Evolutionary conservation across 2,329 filamentous ascomycete genomes (phyloP).

Genomic region (Colletotrichum sp.): DNA sequence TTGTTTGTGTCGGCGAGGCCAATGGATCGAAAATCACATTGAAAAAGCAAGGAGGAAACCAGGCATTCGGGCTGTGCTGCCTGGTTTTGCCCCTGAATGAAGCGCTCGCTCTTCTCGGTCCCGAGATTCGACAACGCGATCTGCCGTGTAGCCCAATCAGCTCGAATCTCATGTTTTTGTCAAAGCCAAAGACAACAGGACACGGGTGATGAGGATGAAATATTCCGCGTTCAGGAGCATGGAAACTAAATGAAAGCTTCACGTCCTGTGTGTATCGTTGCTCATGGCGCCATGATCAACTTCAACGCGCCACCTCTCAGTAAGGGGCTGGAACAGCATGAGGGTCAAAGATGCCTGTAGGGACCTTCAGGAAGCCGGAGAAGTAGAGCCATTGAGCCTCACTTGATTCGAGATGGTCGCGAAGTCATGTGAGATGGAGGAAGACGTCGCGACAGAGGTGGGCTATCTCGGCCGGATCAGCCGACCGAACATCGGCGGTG

Average conservation of each 20-base stretch:
- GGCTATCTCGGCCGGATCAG: slow-evolving; percentile 2
- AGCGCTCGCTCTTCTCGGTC: not conserved
- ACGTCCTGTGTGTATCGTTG: not conserved
- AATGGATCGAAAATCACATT: not conserved
- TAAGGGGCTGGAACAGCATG: not conserved
- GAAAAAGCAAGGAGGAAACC: not conserved
- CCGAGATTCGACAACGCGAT: not conserved
- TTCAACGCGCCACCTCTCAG: not conserved
- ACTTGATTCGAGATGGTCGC: not conserved
- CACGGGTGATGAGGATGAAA: accelerated
- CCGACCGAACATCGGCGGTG: slow-evolving; percentile 1
- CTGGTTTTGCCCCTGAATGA: not conserved
- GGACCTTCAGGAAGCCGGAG: not conserved
- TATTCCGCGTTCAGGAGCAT: accelerated
- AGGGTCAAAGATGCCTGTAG: not conserved
- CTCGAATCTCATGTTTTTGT: not conserved
- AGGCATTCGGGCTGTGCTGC: not conserved
- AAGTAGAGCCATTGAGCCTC: not conserved
- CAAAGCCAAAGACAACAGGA: not conserved
- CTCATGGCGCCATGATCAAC: not conserved
- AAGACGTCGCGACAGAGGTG: not conserved
- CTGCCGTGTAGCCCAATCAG: not conserved
- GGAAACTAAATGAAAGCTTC: not conserved
- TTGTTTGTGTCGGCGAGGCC: not conserved
- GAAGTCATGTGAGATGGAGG: not conserved